A percentile compares a stretch with the other conserved stretches of the same genome.
These are phyloP conservation scores for Oropetium thomaeum DNA, from an alignment of 176 grass and related monocot species.

Conservation along the genomic window DNA sequence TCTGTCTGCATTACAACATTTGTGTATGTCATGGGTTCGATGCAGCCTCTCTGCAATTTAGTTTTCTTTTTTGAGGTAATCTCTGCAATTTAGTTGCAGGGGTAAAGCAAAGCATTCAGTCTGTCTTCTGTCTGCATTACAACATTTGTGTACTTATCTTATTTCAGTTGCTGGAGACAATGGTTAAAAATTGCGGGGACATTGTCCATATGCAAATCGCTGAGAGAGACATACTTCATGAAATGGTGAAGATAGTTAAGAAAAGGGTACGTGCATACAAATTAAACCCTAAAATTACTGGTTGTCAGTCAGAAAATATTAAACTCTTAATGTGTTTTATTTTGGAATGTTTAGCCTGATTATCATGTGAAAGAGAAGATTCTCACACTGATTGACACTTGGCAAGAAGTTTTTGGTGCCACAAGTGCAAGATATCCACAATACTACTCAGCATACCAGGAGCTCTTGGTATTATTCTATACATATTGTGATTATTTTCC, in stretches of 20 bases:
- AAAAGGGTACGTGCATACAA: conserved; percentile 69
- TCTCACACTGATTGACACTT: conserved; percentile 73
- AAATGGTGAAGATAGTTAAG: conserved; percentile 96
- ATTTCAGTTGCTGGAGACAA: conserved; percentile 74
- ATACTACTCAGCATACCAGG: conserved; percentile 76
- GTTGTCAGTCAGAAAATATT: background rate
- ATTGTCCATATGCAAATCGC: conserved; percentile 79
- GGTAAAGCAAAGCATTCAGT: too few species aligned
- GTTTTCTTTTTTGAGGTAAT: too few species aligned
- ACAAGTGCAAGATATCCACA: conserved; percentile 70
- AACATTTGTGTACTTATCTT: conserved; percentile 35
- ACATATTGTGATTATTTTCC: background rate
- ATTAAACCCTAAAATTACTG: conserved; percentile 27
- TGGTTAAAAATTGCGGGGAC: conserved; percentile 96
- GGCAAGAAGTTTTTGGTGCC: conserved; percentile 97
- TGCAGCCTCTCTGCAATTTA: too few species aligned
- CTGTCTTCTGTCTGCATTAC: conserved; percentile 15
- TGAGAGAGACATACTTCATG: conserved; percentile 76
- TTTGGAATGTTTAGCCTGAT: conserved; percentile 51
- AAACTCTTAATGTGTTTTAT: background rate
- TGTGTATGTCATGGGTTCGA: too few species aligned
- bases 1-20: conserved; percentile 25
- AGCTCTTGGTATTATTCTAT: conserved; percentile 69
- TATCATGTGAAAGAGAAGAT: conserved; percentile 87
- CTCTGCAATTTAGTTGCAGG: too few species aligned